Percentiles rank a stretch among this genome's conserved stretches.
Evolutionary conservation across 768 basidiomycete genomes (phyloP).

Genomic region (Boletus bicolor): DNA sequence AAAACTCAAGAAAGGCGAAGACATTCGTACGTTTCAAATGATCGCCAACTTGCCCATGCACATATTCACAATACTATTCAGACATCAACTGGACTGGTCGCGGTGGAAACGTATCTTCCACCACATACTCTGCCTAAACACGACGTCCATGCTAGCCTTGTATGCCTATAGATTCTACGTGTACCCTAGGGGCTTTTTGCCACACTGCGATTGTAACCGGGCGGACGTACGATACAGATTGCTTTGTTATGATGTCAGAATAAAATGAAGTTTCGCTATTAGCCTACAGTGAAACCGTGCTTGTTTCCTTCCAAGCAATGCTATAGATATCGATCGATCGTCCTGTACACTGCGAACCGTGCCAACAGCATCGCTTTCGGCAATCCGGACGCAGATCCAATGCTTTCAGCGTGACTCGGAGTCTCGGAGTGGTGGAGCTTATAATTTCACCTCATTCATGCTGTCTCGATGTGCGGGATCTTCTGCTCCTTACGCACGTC

Average conservation of each 20-base stretch:
- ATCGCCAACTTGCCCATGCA: not conserved
- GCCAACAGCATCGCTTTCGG: too few species aligned
- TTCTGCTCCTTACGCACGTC: conserved; percentile 42
- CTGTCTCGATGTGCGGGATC: conserved; percentile 64
- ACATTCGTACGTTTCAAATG: conserved; percentile 71
- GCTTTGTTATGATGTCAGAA: conserved; percentile 15
- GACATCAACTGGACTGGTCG: conserved; percentile 99
- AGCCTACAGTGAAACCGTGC: not conserved
- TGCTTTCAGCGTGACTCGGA: not conserved
- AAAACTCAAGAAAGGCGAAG: conserved; percentile 72
- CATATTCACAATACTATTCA: conserved; percentile 25
- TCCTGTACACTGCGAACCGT: too few species aligned
- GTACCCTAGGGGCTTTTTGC: not conserved
- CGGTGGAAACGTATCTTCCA: conserved; percentile 91
- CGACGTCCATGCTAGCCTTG: not conserved
- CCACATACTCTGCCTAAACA: conserved; percentile 69
- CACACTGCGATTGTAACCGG: conserved; percentile 12
- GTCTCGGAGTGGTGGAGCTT: not conserved
- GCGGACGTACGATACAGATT: conserved; percentile 13
- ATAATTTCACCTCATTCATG: not conserved
- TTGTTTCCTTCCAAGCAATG: not conserved
- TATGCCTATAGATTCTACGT: conserved; percentile 19
- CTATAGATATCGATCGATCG: too few species aligned
- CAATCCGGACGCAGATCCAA: not conserved
- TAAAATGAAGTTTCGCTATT: conserved; percentile 4